A percentile compares a stretch with the other conserved stretches of the same genome.
These are phyloP conservation scores for Strigomonas culicis DNA, from an alignment of 208 protist genomes.

Conservation along the genomic window DNA sequence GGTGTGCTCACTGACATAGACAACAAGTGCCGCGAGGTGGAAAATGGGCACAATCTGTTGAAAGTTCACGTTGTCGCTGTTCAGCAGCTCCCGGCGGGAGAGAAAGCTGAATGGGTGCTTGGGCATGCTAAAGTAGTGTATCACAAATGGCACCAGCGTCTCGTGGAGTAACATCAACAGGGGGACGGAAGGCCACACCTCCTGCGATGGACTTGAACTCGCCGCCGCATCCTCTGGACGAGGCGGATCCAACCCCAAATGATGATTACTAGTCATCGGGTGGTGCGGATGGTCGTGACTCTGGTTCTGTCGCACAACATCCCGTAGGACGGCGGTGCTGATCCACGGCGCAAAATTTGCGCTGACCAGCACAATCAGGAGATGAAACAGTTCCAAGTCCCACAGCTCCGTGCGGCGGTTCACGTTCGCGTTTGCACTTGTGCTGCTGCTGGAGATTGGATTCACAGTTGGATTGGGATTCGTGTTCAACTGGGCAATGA, in stretches of 20 bases:
- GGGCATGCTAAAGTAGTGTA: conserved; percentile 38
- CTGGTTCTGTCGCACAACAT: not conserved
- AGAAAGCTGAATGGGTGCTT: conserved; percentile 64
- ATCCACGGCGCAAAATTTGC: not conserved
- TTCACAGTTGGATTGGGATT: too few relatives aligned
- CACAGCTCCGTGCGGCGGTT: not conserved
- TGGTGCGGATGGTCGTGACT: too few relatives aligned
- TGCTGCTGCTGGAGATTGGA: not conserved
- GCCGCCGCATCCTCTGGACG: too few relatives aligned
- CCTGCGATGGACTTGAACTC: too few relatives aligned
- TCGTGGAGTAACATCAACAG: conserved; percentile 52
- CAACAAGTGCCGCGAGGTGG: conserved; percentile 55
- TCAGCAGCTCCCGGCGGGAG: conserved; percentile 62
- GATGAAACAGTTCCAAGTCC: conserved; percentile 3
- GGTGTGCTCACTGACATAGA: not conserved
- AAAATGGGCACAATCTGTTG: conserved; percentile 37
- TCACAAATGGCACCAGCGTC: conserved; percentile 40
- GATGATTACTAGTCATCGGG: too few relatives aligned
- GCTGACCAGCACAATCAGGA: not conserved
- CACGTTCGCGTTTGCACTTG: not conserved
- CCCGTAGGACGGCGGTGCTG: not conserved
- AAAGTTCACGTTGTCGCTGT: conserved; percentile 45
- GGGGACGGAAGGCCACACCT: too few relatives aligned
- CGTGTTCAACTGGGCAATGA: too few relatives aligned
- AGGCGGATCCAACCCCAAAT: too few relatives aligned